Evolutionary conservation across 352 stramenopile genomes (phyloP), one percentile per base, ranked within the genome.

Genomic region (Nothophytophthora sp.): DNA sequence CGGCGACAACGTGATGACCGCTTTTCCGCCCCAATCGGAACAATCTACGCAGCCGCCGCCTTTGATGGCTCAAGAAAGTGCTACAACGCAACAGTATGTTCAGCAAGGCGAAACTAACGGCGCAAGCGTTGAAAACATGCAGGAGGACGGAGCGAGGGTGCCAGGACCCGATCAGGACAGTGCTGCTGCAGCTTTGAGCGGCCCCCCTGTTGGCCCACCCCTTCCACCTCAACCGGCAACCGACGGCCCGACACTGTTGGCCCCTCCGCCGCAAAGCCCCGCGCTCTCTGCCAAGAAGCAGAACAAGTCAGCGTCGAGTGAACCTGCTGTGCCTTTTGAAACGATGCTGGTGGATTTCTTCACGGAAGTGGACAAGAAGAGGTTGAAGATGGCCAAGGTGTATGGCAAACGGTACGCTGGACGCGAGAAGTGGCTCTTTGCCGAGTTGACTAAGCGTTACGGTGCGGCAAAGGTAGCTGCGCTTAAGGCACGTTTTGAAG

Each of bases 371-470:
- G 81, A 92, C 48, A 76, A 73, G 46, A 70, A 58, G 19, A 80
- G 78, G 32, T 16, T 86, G 22, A 73, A 65, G 15, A 90, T 89
- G 76, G 81, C 76, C 3, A 70, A 76, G 41, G 73, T 76, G 28
- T 90, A 90, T 41, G 63, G 66, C 1, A 84, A 77, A 44, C 57
- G 81, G n/a, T 92, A 92, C 53, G 66, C 65, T 20, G 75, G 71
- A 7, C 72, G 75, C 38, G 79, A 90, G 36, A 70, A 83, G n/a
- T 76, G 67, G 35, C 39, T 92, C 19, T 92, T 92, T 23, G 42
- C 60, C 15, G 81, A 89, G 33, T 48, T 92, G 5, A 70, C 76
- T n/a, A 80, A 80, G 32, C 75, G 73, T 23, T 92, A 92, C 47
- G 77, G 77, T 12, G 61, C 56, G 8, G 49, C 68, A 0, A 84